Evolutionary conservation across 495 filamentous ascomycete genomes (phyloP).

Genomic region (Penicillium egyptiacum): DNA sequence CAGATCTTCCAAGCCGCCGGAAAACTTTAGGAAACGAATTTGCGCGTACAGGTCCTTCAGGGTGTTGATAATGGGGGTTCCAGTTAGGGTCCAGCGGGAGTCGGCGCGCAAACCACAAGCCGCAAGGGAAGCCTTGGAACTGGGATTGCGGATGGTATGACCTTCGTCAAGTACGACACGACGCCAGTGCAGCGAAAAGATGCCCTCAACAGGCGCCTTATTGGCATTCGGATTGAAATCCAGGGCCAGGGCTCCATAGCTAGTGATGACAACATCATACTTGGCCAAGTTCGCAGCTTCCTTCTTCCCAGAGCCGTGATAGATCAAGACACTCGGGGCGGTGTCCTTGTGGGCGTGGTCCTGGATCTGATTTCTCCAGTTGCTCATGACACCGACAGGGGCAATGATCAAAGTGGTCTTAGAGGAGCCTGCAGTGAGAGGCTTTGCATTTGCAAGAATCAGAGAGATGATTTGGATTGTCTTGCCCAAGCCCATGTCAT

Average conservation of each 20-base stretch:
- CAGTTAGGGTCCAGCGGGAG: constrained; percentile 80
- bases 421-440: constrained; percentile 34
- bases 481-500: constrained; percentile 96
- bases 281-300: constrained; percentile 51
- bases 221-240: constrained; percentile 43
- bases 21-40: constrained; percentile 73
- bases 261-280: constrained; percentile 81
- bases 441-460: constrained; percentile 61
- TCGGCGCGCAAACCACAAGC: constrained; percentile 65
- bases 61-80: constrained; percentile 75
- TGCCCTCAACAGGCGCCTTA: constrained; percentile 35
- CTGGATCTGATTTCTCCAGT: constrained; percentile 82
- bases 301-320: constrained; percentile 67
- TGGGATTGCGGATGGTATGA: constrained; percentile 78
- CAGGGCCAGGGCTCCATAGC: constrained; percentile 63
- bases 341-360: constrained; percentile 65
- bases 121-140: constrained; percentile 68
- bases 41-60: constrained; percentile 83
- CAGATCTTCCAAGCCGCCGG: constrained; percentile 73
- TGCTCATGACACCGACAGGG: constrained; percentile 87
- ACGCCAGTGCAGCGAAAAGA: constrained; percentile 73
- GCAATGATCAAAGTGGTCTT: constrained; percentile 77
- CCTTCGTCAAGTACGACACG: constrained; percentile 87
- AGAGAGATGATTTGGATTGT: constrained; percentile 85
- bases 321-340: constrained; percentile 65